Evolutionary conservation across 495 filamentous ascomycete genomes (phyloP).

Genomic region (Aspergillus olivimuriae): DNA sequence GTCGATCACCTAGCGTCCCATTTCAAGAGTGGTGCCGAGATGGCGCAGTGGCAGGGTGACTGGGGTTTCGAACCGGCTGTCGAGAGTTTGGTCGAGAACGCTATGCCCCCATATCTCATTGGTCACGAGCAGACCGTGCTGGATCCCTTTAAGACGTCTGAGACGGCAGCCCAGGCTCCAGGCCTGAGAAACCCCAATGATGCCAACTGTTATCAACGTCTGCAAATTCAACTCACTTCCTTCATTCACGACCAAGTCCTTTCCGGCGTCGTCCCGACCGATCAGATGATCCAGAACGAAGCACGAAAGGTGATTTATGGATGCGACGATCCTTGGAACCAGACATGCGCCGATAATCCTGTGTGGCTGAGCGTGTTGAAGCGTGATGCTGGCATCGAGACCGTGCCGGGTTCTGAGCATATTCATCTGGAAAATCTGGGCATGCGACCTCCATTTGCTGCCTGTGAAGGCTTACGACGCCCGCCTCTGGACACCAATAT

Average conservation of each 20-base stretch:
- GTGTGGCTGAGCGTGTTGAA: constrained; percentile 63
- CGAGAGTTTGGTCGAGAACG: constrained; percentile 63
- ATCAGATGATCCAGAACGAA: constrained; percentile 56
- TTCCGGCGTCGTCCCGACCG: constrained; percentile 48
- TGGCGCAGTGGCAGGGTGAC: constrained; percentile 73
- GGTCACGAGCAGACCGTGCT: constrained; percentile 32
- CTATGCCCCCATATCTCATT: constrained; percentile 57
- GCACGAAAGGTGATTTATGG: constrained; percentile 61
- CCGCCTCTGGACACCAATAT: constrained; percentile 29
- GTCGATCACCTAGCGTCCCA: constrained; percentile 68
- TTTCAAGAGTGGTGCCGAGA: constrained; percentile 65
- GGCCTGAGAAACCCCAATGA: constrained; percentile 27
- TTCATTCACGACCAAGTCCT: constrained; percentile 46
- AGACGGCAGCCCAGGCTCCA: constrained; percentile 14
- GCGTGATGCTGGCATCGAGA: constrained; percentile 50
- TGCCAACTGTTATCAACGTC: constrained; percentile 41
- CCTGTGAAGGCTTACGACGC: constrained; percentile 22
- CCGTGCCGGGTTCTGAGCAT: constrained; percentile 24
- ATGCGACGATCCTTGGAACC: constrained; percentile 63
- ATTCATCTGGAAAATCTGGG: constrained; percentile 32
- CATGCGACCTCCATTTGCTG: constrained; percentile 38
- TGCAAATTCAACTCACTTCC: constrained; percentile 52
- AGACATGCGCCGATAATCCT: constrained; percentile 62
- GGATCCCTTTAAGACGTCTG: constrained; percentile 30
- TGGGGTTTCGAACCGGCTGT: constrained; percentile 71